A percentile compares a stretch with the other conserved stretches of the same genome.
These are phyloP conservation scores for Serendipita vermifera DNA, from an alignment of 768 basidiomycete genomes.

Conservation along the genomic window DNA sequence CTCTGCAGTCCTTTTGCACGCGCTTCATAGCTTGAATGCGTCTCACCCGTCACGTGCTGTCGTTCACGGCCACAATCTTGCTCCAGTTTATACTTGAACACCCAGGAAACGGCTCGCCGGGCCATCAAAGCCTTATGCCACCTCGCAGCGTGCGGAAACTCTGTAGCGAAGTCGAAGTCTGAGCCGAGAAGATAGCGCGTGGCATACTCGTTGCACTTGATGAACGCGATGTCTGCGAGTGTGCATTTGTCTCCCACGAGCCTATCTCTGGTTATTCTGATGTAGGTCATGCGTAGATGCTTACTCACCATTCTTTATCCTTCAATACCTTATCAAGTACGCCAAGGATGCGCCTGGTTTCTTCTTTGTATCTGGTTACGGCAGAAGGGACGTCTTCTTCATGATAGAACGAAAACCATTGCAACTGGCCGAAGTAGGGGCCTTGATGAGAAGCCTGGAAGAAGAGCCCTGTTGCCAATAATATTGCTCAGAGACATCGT, in stretches of 20 bases:
- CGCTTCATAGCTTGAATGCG: too few species aligned
- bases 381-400: constrained; percentile 11
- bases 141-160: neutral
- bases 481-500: neutral
- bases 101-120: neutral
- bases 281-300: neutral
- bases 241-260: constrained; percentile 1
- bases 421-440: neutral
- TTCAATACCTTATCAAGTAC: constrained; percentile 16
- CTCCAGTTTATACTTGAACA: neutral
- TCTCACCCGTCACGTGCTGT: neutral
- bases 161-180: neutral
- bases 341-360: constrained; percentile 14
- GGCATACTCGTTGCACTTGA: constrained; percentile 8
- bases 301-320: constrained; percentile 13
- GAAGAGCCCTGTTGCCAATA: constrained; percentile 16
- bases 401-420: constrained; percentile 14
- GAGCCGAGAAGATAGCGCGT: neutral
- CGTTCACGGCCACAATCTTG: neutral
- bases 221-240: constrained; percentile 5
- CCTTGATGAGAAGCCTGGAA: constrained; percentile 14
- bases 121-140: neutral
- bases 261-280: neutral
- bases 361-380: constrained; percentile 14
- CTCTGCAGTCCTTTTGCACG: too few species aligned